Evolutionary conservation across 1,284 basidiomycete species (phyloP), one percentile per base, ranked within the genome.

Genomic region (Coniferiporia weirii): DNA sequence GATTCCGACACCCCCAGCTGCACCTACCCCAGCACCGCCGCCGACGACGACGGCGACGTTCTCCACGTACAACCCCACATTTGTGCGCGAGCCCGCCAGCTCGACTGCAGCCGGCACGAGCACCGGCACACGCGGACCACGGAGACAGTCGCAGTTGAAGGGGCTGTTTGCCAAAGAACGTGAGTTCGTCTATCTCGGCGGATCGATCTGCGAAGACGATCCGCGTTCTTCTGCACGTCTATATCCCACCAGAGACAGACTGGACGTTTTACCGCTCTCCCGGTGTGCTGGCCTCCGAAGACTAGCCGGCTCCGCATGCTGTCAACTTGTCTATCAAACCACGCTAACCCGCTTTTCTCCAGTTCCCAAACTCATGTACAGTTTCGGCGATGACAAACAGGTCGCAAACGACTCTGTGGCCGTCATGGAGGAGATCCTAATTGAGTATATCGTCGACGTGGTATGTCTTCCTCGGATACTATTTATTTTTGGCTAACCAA

Each of bases 291-390:
- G 32, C 54, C 5, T 56, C 46, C 9, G 32, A 56, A 22, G 27
- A 54, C 3, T 38, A 44, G 9, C 52, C 52, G 52, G 12, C 40
- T 52, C 10, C 17, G 34, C 27, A 2, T 19, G 50, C 8, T n/a
- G n/a, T n/a, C n/a, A n/a, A n/a, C n/a, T n/a, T n/a, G n/a, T n/a
- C n/a, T n/a, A n/a, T n/a, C 9, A n/a, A 48, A 34, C 15, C 2
- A 45, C 12, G 54, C 54, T 56, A 12, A 46, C 17, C 8, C 17
- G 46, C 36, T 19, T 27, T 5, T 50, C 36, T 61, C 5, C 64
- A 95, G 92, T 96, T 60, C 85, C 88, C 63, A 89, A 83, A 60
- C 76, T 96, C 56, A 95, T 96, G 93, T 96, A 94, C 68, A 93
- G 91, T n/a, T 97, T 95, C 70, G 94, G 94, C 17, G 94, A 97